Percentiles rank a stretch among this genome's conserved stretches.
These are phyloP conservation scores for Exserohilum rostratum DNA, from an alignment of 2,329 filamentous ascomycete species.

Conservation along the genomic window DNA sequence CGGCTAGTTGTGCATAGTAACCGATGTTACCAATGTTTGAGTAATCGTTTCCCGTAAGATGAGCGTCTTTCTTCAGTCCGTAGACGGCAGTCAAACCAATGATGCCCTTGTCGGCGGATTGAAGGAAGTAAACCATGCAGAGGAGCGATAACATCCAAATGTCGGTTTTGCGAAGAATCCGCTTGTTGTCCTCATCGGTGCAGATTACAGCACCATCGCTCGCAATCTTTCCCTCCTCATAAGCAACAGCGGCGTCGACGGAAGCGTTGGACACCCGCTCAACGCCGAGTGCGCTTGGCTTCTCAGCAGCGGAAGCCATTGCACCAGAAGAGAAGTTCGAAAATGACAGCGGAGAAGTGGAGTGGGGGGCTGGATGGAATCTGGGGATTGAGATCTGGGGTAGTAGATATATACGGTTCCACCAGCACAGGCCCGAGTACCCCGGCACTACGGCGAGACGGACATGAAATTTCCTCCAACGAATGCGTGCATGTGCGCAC, in stretches of 20 bases:
- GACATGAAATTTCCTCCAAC: conserved; percentile 11
- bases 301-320: conserved; percentile 26
- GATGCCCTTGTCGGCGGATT: conserved; percentile 57
- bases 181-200: conserved; percentile 29
- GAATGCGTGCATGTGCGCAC: background rate
- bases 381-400: conserved; percentile 16
- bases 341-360: background rate
- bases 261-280: conserved; percentile 22
- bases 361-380: conserved; percentile 4
- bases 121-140: conserved; percentile 34
- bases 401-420: conserved; percentile 6
- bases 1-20: conserved; percentile 58
- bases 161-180: conserved; percentile 31
- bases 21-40: conserved; percentile 57
- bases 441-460: conserved; percentile 5
- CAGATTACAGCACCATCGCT: conserved; percentile 27
- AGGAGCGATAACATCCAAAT: conserved; percentile 31
- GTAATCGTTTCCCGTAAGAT: conserved; percentile 54
- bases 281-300: conserved; percentile 13
- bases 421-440: background rate
- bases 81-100: conserved; percentile 61
- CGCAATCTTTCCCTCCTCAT: conserved; percentile 26
- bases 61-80: conserved; percentile 47
- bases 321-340: background rate
- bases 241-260: conserved; percentile 18